Evolutionary conservation across 345 rosid species (phyloP).

Genomic region (Eucalyptus virginea): DNA sequence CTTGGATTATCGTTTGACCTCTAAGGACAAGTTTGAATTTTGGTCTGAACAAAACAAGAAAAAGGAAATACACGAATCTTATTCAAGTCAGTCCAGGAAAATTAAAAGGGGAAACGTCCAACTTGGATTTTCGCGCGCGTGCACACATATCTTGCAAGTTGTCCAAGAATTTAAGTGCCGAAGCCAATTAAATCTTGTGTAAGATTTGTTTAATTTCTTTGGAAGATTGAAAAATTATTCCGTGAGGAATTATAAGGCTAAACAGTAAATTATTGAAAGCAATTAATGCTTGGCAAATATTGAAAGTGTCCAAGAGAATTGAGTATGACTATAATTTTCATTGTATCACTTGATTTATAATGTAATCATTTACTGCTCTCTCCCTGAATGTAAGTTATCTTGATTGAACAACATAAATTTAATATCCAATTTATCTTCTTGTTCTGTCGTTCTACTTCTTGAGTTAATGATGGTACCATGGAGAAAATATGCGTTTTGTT

Average conservation of each 20-base stretch:
- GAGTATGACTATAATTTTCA: not conserved
- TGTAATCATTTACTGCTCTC: accelerated
- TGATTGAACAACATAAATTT: too few species aligned
- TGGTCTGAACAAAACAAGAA: not conserved
- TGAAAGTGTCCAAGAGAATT: not conserved
- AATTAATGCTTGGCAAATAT: too few species aligned
- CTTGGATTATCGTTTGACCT: not conserved
- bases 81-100: not conserved
- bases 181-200: not conserved
- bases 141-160: not conserved
- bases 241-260: too few species aligned
- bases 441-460: not conserved
- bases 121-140: too few species aligned
- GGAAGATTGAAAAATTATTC: not conserved
- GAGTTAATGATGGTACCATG: not conserved
- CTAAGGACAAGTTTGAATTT: not conserved
- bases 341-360: not conserved
- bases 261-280: too few species aligned
- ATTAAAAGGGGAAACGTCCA: too few species aligned
- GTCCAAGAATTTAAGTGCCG: not conserved
- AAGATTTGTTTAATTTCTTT: not conserved
- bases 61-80: not conserved
- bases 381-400: not conserved
- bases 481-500: not conserved
- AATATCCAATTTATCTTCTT: too few species aligned